Evolutionary conservation across 2,329 filamentous ascomycete species (phyloP).

Genomic region (Trichophyton verrucosum): DNA sequence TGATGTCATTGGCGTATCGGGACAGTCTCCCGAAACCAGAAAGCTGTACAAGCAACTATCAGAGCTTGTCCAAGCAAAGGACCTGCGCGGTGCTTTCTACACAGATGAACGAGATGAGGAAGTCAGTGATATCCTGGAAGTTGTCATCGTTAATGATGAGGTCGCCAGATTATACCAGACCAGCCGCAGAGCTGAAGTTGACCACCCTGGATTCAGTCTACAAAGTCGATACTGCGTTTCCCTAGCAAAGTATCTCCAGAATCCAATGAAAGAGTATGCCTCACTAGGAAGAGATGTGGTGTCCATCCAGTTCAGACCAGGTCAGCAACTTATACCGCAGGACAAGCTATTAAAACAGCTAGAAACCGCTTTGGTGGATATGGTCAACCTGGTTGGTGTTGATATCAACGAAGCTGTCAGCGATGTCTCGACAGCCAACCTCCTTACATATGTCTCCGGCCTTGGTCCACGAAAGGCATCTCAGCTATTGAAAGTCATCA

Average conservation of each 20-base stretch:
- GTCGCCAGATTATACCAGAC: constrained; percentile 93
- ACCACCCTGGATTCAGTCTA: constrained; percentile 68
- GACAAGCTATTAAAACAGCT: constrained; percentile 78
- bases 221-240: constrained; percentile 82
- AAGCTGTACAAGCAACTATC: constrained; percentile 72
- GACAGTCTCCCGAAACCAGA: constrained; percentile 76
- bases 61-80: constrained; percentile 62
- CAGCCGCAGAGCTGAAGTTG: constrained; percentile 62
- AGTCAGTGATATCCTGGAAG: constrained; percentile 66
- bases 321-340: constrained; percentile 75
- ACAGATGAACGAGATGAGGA: constrained; percentile 70
- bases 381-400: constrained; percentile 92
- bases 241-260: constrained; percentile 83
- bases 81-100: constrained; percentile 68
- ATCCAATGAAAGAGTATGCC: constrained; percentile 92
- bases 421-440: constrained; percentile 69
- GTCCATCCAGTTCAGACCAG: constrained; percentile 77
- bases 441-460: constrained; percentile 82
- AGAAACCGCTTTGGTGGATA: constrained; percentile 95
- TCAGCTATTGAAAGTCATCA: constrained; percentile 75
- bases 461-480: constrained; percentile 85
- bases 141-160: constrained; percentile 89
- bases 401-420: constrained; percentile 85
- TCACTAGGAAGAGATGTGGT: constrained; percentile 77
- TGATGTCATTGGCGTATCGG: constrained; percentile 81